Evolutionary conservation across 139 green algal genomes (phyloP).

Genomic region (Chlorella sp.): DNA sequence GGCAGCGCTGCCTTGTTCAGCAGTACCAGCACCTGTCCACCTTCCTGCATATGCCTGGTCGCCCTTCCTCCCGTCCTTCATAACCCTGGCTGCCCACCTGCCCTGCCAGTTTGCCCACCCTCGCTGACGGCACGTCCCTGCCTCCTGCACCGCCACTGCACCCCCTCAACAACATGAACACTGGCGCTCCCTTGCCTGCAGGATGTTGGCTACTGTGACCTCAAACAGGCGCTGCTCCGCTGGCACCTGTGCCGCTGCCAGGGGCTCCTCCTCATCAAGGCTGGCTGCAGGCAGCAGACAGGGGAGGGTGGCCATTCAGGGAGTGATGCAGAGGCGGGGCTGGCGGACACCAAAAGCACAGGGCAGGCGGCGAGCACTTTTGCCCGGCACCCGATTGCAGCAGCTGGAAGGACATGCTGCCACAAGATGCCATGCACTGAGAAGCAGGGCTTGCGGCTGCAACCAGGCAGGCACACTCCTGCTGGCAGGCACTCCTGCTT

Average conservation of each 20-base stretch:
- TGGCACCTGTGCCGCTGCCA: constrained; percentile 25
- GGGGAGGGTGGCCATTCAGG: not conserved
- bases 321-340: not conserved
- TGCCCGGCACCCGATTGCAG: no score
- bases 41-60: no score
- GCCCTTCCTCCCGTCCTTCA: no score
- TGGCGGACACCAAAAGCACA: not conserved
- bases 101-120: no score
- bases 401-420: no score
- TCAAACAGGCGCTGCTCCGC: constrained; percentile 26
- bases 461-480: not conserved
- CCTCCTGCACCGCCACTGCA: no score
- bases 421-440: not conserved
- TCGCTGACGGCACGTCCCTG: no score
- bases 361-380: no score
- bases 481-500: not conserved
- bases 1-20: no score
- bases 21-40: no score
- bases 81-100: no score
- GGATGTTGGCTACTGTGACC: constrained; percentile 80
- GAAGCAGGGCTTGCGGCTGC: not conserved
- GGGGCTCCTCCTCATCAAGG: constrained; percentile 43
- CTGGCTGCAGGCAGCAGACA: not conserved
- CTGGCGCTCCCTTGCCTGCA: constrained; percentile 44
- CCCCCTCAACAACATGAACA: no score